These are phyloP conservation scores for Salix purpurea DNA, from an alignment of 345 rosid species.

Conservation along the genomic window DNA sequence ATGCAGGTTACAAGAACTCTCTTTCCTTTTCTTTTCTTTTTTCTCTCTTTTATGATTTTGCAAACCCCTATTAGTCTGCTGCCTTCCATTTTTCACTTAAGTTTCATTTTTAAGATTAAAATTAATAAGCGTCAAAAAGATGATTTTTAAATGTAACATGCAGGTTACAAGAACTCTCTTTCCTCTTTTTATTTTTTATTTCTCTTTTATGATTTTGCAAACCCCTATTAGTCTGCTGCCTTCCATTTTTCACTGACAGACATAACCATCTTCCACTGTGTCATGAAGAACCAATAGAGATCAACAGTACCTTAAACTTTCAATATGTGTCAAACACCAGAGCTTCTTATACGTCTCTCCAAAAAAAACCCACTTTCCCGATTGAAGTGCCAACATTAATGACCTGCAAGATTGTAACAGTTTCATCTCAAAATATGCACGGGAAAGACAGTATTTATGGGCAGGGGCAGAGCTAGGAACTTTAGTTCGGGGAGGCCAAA, in stretches of 20 bases:
- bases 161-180: not conserved
- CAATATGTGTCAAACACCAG: conserved; percentile 94
- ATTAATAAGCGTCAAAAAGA: not conserved
- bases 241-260: not conserved
- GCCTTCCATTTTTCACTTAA: not conserved
- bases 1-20: not conserved
- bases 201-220: not conserved
- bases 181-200: not conserved
- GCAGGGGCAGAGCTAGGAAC: too few relatives aligned
- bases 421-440: not conserved
- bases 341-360: conserved; percentile 59
- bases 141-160: not conserved
- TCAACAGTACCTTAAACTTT: conserved; percentile 67
- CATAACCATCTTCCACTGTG: not conserved
- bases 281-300: not conserved
- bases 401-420: conserved; percentile 43
- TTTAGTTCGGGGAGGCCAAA: too few relatives aligned
- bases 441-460: not conserved
- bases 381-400: conserved; percentile 87
- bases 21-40: not conserved
- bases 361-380: conserved; percentile 72
- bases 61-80: not conserved
- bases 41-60: not conserved
- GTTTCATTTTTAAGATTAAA: not conserved
- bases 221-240: not conserved